These are phyloP conservation scores for Sanghuangporus sanghuang DNA, from an alignment of 1,284 basidiomycete genomes.

Conservation along the genomic window DNA sequence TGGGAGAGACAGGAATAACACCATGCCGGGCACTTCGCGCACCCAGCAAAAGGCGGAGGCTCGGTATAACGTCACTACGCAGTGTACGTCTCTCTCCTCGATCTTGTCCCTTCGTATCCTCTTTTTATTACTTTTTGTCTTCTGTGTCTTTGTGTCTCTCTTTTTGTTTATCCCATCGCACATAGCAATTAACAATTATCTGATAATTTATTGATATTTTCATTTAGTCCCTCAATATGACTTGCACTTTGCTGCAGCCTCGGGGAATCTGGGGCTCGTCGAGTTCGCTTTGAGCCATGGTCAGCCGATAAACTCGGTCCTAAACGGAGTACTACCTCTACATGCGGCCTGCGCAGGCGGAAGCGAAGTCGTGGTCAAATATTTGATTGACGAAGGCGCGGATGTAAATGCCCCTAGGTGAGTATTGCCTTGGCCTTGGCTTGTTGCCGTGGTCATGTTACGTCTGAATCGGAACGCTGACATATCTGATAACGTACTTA, in stretches of 20 bases:
- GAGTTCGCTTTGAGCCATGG: conserved; percentile 88
- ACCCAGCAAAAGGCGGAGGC: conserved; percentile 46
- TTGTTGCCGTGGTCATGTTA: not conserved
- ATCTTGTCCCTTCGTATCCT: not conserved
- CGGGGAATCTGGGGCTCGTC: conserved; percentile 83
- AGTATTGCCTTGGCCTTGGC: conserved; percentile 14
- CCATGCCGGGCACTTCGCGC: conserved; percentile 30
- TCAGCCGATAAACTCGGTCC: conserved; percentile 88
- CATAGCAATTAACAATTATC: not conserved
- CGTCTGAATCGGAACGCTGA: not conserved
- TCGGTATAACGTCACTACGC: conserved; percentile 75
- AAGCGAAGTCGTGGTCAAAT: conserved; percentile 75
- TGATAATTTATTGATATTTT: not conserved
- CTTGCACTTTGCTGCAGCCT: conserved; percentile 83
- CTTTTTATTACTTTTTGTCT: not conserved
- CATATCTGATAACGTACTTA: not conserved
- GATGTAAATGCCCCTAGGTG: conserved; percentile 89
- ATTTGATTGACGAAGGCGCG: conserved; percentile 85
- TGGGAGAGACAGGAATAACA: conserved; percentile 11
- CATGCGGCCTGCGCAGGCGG: conserved; percentile 90
- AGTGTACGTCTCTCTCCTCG: conserved; percentile 46
- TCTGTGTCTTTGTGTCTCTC: not conserved
- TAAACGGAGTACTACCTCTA: conserved; percentile 87
- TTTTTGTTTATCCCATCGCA: conserved; percentile 14
- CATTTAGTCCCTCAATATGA: conserved; percentile 78